These are phyloP conservation scores for Chalciporus piperatus DNA, from an alignment of 768 basidiomycete species.

Conservation along the genomic window DNA sequence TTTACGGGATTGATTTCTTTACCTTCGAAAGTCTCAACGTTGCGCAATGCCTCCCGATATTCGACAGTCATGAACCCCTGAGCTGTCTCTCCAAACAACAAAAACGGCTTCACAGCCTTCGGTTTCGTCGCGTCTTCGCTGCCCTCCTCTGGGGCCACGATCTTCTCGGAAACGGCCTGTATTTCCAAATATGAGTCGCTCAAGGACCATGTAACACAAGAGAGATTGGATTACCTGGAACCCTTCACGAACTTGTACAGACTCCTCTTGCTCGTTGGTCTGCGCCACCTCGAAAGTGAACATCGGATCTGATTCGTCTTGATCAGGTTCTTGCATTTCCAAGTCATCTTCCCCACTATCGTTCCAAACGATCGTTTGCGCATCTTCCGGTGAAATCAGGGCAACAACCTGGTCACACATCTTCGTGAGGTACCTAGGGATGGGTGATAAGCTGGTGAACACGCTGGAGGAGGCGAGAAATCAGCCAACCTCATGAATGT, in stretches of 20 bases:
- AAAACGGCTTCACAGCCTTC: constrained; percentile 18
- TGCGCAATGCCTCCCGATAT: constrained; percentile 15
- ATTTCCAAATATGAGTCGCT: not conserved
- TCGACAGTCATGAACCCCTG: constrained; percentile 40
- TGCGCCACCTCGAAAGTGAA: constrained; percentile 54
- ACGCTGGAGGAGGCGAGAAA: not conserved
- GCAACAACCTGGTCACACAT: constrained; percentile 54
- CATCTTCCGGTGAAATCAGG: constrained; percentile 48
- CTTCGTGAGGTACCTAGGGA: constrained; percentile 47
- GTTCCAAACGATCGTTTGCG: constrained; percentile 43
- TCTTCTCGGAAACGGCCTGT: constrained; percentile 13
- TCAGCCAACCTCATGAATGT: not conserved
- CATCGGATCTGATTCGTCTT: constrained; percentile 45
- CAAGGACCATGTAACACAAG: not conserved
- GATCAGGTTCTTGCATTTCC: constrained; percentile 28
- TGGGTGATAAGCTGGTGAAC: not conserved
- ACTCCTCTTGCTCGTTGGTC: constrained; percentile 53
- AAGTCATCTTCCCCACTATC: constrained; percentile 25
- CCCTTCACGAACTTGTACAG: constrained; percentile 40
- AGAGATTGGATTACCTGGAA: constrained; percentile 38
- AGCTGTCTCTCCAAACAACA: constrained; percentile 39
- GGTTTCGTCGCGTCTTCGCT: constrained; percentile 7
- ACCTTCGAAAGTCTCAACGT: not conserved
- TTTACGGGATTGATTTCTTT: constrained; percentile 1
- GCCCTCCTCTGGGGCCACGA: constrained; percentile 7